Conservation (phyloP, 1,139 yeast genomes). For the Yarrowia galli region DNA sequence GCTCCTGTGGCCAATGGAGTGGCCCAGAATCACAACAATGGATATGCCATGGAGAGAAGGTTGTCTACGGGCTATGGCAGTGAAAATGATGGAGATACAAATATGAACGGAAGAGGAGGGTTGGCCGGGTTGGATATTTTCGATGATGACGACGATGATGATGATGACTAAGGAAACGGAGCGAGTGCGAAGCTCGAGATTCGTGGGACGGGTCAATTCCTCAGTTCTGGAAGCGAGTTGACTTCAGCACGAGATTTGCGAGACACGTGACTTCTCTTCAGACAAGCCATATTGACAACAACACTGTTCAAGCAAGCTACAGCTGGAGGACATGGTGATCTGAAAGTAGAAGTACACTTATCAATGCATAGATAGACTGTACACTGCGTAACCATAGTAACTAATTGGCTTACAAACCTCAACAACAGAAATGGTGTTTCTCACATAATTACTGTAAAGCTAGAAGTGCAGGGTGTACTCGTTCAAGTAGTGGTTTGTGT, state of each 20-base stretch:
- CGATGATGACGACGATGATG: constrained; percentile 38
- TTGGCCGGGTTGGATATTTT: constrained; percentile 38
- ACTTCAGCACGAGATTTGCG: background rate
- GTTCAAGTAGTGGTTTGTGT: too few relatives aligned
- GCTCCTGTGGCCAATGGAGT: constrained; percentile 28
- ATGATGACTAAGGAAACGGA: constrained; percentile 13
- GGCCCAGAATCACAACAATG: constrained; percentile 10
- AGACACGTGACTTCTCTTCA: too few relatives aligned
- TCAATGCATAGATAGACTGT: too few relatives aligned
- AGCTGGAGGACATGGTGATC: too few relatives aligned
- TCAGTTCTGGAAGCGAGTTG: background rate
- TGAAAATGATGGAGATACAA: constrained; percentile 34
- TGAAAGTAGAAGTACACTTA: too few relatives aligned
- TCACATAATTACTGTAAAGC: too few relatives aligned
- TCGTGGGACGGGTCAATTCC: background rate
- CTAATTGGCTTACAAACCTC: too few relatives aligned
- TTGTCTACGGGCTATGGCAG: constrained; percentile 23
- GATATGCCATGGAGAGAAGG: constrained; percentile 10
- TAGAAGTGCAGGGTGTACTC: too few relatives aligned
- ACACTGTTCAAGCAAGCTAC: too few relatives aligned
- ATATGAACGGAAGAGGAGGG: constrained; percentile 28
- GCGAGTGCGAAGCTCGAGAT: background rate
- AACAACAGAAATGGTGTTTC: too few relatives aligned
- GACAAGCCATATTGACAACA: too few relatives aligned
- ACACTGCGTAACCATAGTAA: too few relatives aligned